These are phyloP conservation scores for Castanopsis chinensis DNA, from an alignment of 306 rosid genomes.

Conservation along the genomic window DNA sequence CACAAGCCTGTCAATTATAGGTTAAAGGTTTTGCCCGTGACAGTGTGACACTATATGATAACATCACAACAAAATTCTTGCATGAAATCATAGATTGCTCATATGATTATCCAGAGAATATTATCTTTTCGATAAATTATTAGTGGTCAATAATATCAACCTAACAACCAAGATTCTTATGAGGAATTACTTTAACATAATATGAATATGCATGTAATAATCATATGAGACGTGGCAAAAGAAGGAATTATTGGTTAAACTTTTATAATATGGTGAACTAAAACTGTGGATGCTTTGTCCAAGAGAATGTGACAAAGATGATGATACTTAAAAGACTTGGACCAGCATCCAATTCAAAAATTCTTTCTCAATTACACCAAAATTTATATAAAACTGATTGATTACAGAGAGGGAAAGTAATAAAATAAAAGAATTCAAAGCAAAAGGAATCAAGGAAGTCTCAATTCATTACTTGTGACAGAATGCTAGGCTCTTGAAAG, in stretches of 20 bases:
- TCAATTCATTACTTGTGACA: neutral
- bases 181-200: neutral
- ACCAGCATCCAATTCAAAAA: neutral
- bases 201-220: neutral
- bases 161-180: neutral
- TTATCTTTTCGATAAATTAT: neutral
- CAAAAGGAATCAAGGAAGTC: neutral
- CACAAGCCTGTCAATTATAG: neutral
- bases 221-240: neutral
- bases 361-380: neutral
- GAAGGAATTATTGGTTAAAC: neutral
- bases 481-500: neutral
- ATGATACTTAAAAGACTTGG: neutral
- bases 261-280: neutral
- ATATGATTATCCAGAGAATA: neutral
- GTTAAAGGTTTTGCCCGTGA: neutral
- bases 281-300: slow-evolving; percentile 28
- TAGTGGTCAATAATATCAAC: no score
- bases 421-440: neutral
- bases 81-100: neutral
- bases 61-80: neutral
- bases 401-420: neutral
- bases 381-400: neutral
- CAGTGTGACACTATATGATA: neutral
- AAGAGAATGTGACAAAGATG: slow-evolving; percentile 27